Evolutionary conservation across 2,329 filamentous ascomycete species (phyloP).

Genomic region (Pseudocercospora crystallina): DNA sequence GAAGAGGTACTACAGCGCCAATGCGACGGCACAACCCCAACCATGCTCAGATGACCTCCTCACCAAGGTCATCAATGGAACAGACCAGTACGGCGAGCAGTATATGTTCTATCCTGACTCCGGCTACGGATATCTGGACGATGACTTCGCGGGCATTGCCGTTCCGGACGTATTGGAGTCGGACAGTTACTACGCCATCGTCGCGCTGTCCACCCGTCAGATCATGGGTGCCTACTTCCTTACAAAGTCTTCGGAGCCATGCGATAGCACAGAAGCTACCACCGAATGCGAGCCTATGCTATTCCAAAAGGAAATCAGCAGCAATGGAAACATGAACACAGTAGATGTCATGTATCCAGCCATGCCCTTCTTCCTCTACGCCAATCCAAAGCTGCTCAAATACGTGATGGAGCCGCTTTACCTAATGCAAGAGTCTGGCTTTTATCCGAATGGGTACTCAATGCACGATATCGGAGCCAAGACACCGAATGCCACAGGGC

Average conservation of each 20-base stretch:
- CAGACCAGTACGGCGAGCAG: constrained; percentile 10
- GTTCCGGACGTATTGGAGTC: constrained; percentile 9
- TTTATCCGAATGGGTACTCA: constrained; percentile 19
- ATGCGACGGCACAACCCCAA: not conserved
- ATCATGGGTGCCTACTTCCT: constrained; percentile 14
- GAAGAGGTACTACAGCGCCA: constrained; percentile 3
- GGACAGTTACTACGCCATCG: constrained; percentile 14
- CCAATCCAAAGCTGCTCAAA: constrained; percentile 19
- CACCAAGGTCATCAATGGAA: not conserved
- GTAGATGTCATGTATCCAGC: constrained; percentile 33
- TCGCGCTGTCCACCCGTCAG: constrained; percentile 14
- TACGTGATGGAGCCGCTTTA: constrained; percentile 18
- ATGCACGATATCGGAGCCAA: constrained; percentile 27
- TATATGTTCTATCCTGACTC: constrained; percentile 3
- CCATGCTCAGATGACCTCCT: not conserved
- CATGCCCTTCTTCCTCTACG: constrained; percentile 30
- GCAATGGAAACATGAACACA: constrained; percentile 34
- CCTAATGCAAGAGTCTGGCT: constrained; percentile 24
- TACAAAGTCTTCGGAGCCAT: not conserved
- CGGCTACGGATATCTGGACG: constrained; percentile 5
- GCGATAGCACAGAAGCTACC: not conserved
- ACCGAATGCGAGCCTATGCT: constrained; percentile 18
- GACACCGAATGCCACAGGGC: constrained; percentile 27
- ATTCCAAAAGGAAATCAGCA: constrained; percentile 59
- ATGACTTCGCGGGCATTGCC: constrained; percentile 4